A percentile compares a stretch with the other conserved stretches of the same genome.
Evolutionary conservation across 129 eudicot genomes (phyloP).

Genomic region (Saussurea involucrata): DNA sequence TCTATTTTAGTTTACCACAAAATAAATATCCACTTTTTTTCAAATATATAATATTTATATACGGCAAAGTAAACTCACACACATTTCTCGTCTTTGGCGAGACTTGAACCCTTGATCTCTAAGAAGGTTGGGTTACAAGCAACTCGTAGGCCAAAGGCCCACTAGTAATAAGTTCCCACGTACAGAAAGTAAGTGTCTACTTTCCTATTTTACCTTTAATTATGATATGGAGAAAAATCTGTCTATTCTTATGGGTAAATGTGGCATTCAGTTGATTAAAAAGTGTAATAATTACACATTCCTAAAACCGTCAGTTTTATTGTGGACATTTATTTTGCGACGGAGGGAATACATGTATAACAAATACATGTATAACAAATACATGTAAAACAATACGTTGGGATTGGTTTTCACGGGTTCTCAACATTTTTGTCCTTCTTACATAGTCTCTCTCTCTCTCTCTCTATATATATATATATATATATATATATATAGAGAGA

Average conservation of each 20-base stretch:
- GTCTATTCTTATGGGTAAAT: neutral
- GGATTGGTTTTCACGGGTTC: neutral
- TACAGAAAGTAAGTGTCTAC: neutral
- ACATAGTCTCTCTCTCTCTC: neutral
- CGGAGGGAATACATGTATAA: too few relatives aligned
- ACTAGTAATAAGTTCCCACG: neutral
- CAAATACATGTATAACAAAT: too few relatives aligned
- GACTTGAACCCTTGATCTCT: neutral
- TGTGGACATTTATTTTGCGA: neutral
- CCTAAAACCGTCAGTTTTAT: neutral
- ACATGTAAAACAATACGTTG: neutral
- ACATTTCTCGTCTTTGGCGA: neutral
- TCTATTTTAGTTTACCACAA: neutral
- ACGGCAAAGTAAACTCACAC: neutral
- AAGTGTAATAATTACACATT: neutral
- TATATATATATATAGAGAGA: too few relatives aligned
- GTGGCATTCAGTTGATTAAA: neutral
- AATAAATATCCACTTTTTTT: neutral
- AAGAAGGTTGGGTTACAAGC: neutral
- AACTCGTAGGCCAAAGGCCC: neutral
- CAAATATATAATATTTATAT: neutral
- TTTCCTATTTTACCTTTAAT: neutral
- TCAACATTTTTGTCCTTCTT: neutral
- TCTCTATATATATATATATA: too few relatives aligned
- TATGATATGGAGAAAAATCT: neutral